A percentile compares a stretch with the other conserved stretches of the same genome.
Conservation (phyloP, 345 rosid genomes). For the Corchorus olitorius region DNA sequence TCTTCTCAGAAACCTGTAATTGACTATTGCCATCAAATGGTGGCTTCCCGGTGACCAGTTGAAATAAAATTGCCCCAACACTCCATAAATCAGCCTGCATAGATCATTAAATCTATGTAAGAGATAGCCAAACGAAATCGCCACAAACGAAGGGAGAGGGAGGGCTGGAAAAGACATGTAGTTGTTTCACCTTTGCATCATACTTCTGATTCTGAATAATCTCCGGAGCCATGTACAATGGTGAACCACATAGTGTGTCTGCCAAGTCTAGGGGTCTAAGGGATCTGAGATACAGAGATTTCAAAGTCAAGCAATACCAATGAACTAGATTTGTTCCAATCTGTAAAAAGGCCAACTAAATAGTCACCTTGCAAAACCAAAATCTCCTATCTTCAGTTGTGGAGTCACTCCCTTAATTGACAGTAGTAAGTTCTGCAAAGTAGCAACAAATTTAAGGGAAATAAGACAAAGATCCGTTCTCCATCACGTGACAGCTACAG, state of each 20-base stretch:
- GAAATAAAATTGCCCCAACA: constrained; percentile 83
- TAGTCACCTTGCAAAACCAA: constrained; percentile 86
- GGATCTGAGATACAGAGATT: constrained; percentile 44
- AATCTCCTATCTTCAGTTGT: constrained; percentile 78
- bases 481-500: constrained; percentile 11
- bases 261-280: constrained; percentile 69
- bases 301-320: not conserved
- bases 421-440: constrained; percentile 70
- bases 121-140: not conserved
- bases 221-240: constrained; percentile 92
- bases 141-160: not conserved
- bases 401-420: constrained; percentile 55
- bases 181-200: constrained; percentile 76
- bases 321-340: not conserved
- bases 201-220: constrained; percentile 75
- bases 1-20: constrained; percentile 49
- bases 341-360: not conserved
- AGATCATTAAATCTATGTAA: constrained; percentile 17
- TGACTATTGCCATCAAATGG: constrained; percentile 77
- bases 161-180: not conserved
- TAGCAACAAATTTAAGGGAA: constrained; percentile 24
- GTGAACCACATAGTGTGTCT: constrained; percentile 80
- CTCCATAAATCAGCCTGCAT: constrained; percentile 91
- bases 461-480: constrained; percentile 8
- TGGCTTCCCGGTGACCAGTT: constrained; percentile 79